Evolutionary conservation across 257 asterid genomes (phyloP).

Genomic region (Capsicum baccatum): DNA sequence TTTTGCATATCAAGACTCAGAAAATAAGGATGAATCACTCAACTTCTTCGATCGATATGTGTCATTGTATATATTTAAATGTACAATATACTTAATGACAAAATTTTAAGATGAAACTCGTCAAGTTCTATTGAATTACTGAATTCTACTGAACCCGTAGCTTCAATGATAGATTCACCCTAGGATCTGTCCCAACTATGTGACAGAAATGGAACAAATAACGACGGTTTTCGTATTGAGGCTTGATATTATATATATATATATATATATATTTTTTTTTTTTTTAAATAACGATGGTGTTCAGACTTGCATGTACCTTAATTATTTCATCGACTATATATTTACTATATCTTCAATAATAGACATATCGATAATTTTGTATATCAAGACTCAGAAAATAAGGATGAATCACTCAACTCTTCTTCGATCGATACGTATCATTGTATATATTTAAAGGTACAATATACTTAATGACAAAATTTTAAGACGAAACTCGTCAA

Average conservation of each 20-base stretch:
- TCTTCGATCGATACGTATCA: background rate
- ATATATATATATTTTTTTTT: too few species aligned
- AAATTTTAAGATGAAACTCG: too few species aligned
- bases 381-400: too few species aligned
- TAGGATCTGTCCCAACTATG: background rate
- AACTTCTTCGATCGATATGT: background rate
- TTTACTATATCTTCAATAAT: background rate
- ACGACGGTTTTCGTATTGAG: background rate
- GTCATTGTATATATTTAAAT: background rate
- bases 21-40: background rate
- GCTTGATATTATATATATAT: too few species aligned
- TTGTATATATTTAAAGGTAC: background rate
- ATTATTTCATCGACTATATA: background rate
- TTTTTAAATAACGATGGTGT: too few species aligned
- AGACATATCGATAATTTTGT: background rate
- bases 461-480: background rate
- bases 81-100: background rate
- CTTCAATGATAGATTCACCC: too few species aligned
- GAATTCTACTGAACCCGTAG: background rate
- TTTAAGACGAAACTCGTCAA: too few species aligned
- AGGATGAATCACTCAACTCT: background rate
- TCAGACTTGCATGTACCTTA: too few species aligned
- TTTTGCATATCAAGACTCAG: too few species aligned
- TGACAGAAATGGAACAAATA: slow-evolving; percentile 34
- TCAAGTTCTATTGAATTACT: too few species aligned